Evolutionary conservation across 371 early-diverging fungal genomes (phyloP), one percentile per base, ranked within the genome.

Genomic region (Apophysomyces sp.): DNA sequence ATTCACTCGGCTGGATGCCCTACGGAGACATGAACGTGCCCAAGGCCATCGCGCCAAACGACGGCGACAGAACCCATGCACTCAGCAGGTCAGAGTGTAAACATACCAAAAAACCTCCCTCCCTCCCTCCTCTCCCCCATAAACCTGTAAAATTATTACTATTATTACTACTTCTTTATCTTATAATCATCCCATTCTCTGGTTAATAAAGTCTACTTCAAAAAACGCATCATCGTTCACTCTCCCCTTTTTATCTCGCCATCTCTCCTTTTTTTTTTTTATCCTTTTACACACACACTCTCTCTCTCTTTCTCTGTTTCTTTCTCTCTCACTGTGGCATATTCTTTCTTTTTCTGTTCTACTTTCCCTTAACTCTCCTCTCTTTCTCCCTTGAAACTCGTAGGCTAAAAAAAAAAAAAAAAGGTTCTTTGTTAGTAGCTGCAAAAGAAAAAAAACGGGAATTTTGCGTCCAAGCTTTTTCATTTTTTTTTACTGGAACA

Each of bases 1-100:
- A 32, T 74, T 74, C 39, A 74, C 74, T 16, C 65, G 74, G 4
- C 54, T 74, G 68, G 74, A 74, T 64, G 74, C 74, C 41, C 55
- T 74, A 15, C 68, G 74, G 26, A 67, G 74, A 28, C 74, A 74
- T 39, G 74, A 74, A 61, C 60, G 74, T 24, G 74, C 71, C 5
- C 74, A 74, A 53, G 74, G 74, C 16, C 74, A 74, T 53, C 34
- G 29, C n/a, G 26, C 61, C 52, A 60, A 60, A 51, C 55, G 49
- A 29, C 52, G 55, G 26, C 55, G n/a, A 1, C 55, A 54, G 18
- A 13, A 7, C 16, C 56, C 36, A 4, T 44, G 9, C 21, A 44
- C 49, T 44, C 49, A 44, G 49, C 49, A 21, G 24, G 11, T 21
- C 49, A 16, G 26, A 44, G 49, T 21, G 24, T 44, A 44, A 21